Evolutionary conservation across 805 yeast species (phyloP), one percentile per base, ranked within the genome.

Genomic region (Wickerhamomyces rabaulensis): DNA sequence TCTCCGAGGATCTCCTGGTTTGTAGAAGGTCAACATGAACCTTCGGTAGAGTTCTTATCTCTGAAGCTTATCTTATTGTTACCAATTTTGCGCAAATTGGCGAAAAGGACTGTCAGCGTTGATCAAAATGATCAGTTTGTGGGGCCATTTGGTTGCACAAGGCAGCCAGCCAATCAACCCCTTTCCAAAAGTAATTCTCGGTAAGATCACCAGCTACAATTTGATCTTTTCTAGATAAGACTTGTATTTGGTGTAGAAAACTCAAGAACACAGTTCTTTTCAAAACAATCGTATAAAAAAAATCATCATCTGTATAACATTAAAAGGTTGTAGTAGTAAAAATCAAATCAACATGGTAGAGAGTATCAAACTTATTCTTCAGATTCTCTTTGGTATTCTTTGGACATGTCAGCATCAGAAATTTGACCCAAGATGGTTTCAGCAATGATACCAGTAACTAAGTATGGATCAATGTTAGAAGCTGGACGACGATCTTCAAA

Each of bases 401-500:
- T 84, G 62, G 81, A 78, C 95, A 91, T 90, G 73, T 91, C 95
- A 67, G 95, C 96, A 65, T 88, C 95, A 53, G 94, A 89, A 63
- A 91, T 87, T 45, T 92, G 80, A 70, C 97, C 97, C 69, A 91
- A 87, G 57, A 94, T 83, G 59, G 98, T 92, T 79, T 94, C 99
- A 62, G 86, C 86, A 84, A 94, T 88, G 69, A 94, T 90, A 79
- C 98, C 99, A 47, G 97, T 91, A 56, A 94, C 98, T 71, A 92
- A 82, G 78, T 94, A 94, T 59, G 99, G 98, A 73, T 94, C 99
- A 63, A 94, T 94, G 85, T 94, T 94, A 53, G 98, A 91, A 58
- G 99, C 99, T 50, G 99, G 99, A 79, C 99, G 89, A 80, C 99
- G 88, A 76, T 94, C 99, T 80, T 94, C 99, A 64, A 94, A 92